Percentiles rank a stretch among this genome's conserved stretches.
These are phyloP conservation scores for Lentinus tigrinus DNA, from an alignment of 768 basidiomycete genomes.

Conservation along the genomic window DNA sequence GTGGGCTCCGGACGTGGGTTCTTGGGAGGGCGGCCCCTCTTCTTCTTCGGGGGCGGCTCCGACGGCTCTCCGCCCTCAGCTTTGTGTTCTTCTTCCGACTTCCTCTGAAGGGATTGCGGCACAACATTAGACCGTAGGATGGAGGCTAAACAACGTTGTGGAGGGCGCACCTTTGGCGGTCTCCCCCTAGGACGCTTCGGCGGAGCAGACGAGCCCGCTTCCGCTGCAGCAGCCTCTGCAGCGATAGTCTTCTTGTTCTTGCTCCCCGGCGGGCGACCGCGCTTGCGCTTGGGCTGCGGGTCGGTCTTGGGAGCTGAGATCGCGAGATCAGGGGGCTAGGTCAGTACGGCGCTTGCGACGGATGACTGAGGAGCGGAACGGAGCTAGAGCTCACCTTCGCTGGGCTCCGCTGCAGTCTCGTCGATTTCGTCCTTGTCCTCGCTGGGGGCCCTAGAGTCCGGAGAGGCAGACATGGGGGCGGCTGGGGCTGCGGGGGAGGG, in stretches of 20 bases:
- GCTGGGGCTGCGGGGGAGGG: conserved; percentile 25
- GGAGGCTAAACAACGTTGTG: conserved; percentile 11
- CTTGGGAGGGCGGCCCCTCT: conserved; percentile 72
- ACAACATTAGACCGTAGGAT: conserved; percentile 2
- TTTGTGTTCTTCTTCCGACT: conserved; percentile 39
- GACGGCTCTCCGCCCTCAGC: conserved; percentile 24
- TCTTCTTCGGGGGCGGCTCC: conserved; percentile 36
- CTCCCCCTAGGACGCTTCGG: conserved; percentile 48
- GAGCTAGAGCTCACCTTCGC: conserved; percentile 30
- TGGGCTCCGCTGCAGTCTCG: conserved; percentile 39
- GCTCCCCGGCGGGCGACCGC: conserved; percentile 88
- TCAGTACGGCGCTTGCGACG: conserved; percentile 23
- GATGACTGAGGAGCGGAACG: conserved; percentile 17
- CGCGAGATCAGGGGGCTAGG: conserved; percentile 29
- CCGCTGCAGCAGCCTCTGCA: conserved; percentile 29
- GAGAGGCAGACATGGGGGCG: conserved; percentile 60
- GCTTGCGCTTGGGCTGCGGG: conserved; percentile 65
- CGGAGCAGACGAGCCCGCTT: conserved; percentile 26
- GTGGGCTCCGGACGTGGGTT: conserved; percentile 29
- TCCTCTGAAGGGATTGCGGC: conserved; percentile 29
- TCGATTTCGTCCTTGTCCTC: conserved; percentile 60
- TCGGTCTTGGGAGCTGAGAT: conserved; percentile 20
- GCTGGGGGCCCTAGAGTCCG: conserved; percentile 49
- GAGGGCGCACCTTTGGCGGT: conserved; percentile 47
- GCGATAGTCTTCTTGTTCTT: conserved; percentile 62